A percentile compares a stretch with the other conserved stretches of the same genome.
phyloP scores from a whole-genome alignment of 176 grass and related monocot genomes.

The Musa acuminata region DNA sequence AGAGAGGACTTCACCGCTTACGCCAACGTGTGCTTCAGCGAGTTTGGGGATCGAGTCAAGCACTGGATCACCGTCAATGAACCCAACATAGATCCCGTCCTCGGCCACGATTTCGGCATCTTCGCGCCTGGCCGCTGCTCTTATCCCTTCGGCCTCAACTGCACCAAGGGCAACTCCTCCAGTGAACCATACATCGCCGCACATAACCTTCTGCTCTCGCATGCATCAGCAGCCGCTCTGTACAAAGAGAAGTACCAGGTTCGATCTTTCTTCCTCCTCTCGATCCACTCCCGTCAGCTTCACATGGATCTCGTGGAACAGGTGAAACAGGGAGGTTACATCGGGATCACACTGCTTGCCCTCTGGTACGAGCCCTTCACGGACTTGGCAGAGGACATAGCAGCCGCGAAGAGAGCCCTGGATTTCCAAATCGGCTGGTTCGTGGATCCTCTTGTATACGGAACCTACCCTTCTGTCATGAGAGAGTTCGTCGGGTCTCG shows the following conservation, averaged over 20 bases:
- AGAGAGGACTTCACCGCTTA: conserved; percentile 69
- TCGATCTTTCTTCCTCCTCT: not conserved
- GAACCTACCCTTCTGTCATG: conserved; percentile 62
- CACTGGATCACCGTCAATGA: conserved; percentile 63
- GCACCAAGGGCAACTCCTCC: conserved; percentile 47
- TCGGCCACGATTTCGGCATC: conserved; percentile 20
- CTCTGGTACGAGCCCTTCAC: conserved; percentile 55
- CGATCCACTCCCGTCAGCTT: not conserved
- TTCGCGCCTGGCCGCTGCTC: conserved; percentile 60
- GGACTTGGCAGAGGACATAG: conserved; percentile 26
- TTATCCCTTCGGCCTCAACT: conserved; percentile 36
- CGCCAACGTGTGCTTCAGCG: conserved; percentile 55
- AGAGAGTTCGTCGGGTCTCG: conserved; percentile 34
- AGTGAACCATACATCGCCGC: conserved; percentile 45
- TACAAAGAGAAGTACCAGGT: conserved; percentile 49
- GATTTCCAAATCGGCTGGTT: conserved; percentile 87
- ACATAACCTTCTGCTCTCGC: conserved; percentile 40
- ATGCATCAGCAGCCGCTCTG: conserved; percentile 38
- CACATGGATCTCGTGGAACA: not conserved
- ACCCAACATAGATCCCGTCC: conserved; percentile 53
- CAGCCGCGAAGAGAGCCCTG: conserved; percentile 46
- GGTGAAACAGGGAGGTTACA: conserved; percentile 50
- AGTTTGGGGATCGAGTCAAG: conserved; percentile 66
- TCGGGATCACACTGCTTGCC: conserved; percentile 53
- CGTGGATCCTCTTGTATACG: conserved; percentile 53